Evolutionary conservation across 1,284 basidiomycete species (phyloP).

Genomic region (Fomitopsis betulina): DNA sequence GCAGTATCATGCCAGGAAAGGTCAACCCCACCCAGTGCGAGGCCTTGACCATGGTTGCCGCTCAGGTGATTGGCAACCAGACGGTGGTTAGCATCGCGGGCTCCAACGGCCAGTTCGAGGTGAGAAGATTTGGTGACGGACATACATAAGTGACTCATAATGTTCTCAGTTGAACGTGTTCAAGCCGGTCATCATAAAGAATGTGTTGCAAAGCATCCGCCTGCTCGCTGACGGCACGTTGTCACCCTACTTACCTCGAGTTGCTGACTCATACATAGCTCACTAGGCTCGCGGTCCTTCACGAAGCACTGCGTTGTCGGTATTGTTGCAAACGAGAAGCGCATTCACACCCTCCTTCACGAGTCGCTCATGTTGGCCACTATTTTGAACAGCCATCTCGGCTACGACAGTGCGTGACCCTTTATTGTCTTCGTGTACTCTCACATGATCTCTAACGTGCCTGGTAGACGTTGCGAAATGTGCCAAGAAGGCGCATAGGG

Average conservation of each 20-base stretch:
- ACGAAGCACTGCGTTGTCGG: conserved; percentile 97
- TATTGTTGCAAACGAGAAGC: conserved; percentile 93
- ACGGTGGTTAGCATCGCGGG: conserved; percentile 92
- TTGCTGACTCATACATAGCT: not conserved
- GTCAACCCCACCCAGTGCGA: conserved; percentile 99
- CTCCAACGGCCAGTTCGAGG: conserved; percentile 96
- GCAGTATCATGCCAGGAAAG: conserved; percentile 99
- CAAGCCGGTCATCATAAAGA: conserved; percentile 99
- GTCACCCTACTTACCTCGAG: not conserved
- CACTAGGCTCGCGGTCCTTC: conserved; percentile 81
- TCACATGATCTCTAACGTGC: conserved; percentile 7
- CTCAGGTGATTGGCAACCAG: conserved; percentile 99
- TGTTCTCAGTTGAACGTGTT: conserved; percentile 86
- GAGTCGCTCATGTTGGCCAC: conserved; percentile 97
- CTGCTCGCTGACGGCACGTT: conserved; percentile 83
- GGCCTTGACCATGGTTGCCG: conserved; percentile 97
- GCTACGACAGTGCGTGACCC: conserved; percentile 83
- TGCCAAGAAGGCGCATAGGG: conserved; percentile 99
- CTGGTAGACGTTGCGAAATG: conserved; percentile 89
- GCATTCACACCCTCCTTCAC: conserved; percentile 86
- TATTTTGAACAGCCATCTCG: conserved; percentile 88
- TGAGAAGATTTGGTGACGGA: conserved; percentile 25
- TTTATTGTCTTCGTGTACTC: not conserved
- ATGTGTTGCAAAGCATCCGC: conserved; percentile 93
- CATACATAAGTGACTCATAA: not conserved